Conservation (phyloP, 192 early-diverging fungal genomes). For the Coemansia erecta region DNA sequence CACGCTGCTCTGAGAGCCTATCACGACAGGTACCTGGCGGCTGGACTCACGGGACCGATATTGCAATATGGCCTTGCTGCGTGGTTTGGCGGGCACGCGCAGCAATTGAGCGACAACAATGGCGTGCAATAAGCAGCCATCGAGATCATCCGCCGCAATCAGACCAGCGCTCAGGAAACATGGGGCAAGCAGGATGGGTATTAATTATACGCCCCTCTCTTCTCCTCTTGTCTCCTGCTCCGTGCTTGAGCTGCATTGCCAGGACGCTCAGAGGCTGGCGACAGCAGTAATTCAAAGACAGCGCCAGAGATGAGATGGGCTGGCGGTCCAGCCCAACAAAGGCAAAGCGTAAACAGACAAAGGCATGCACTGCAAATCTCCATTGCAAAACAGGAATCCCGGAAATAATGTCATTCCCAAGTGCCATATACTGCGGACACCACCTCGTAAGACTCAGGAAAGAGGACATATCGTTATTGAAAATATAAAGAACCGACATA, state of each 20-base stretch:
- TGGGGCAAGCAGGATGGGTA: too few relatives aligned
- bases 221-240: too few relatives aligned
- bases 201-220: too few relatives aligned
- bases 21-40: too few relatives aligned
- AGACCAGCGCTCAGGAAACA: too few relatives aligned
- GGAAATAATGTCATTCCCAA: not conserved
- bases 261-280: too few relatives aligned
- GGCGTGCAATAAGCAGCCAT: not conserved
- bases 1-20: too few relatives aligned
- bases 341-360: not conserved
- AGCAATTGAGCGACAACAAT: not conserved
- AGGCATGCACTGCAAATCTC: not conserved
- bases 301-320: not conserved
- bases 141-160: too few relatives aligned
- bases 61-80: not conserved
- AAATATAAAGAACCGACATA: not conserved
- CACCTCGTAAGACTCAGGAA: not conserved
- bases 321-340: not conserved
- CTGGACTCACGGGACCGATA: conserved; percentile 4
- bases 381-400: not conserved
- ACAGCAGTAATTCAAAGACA: too few relatives aligned
- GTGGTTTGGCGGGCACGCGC: conserved; percentile 1
- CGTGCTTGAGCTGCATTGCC: too few relatives aligned
- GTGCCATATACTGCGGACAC: not conserved
- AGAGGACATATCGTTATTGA: not conserved